Evolutionary conservation across 306 rosid genomes (phyloP).

Genomic region (Urtica urens): DNA sequence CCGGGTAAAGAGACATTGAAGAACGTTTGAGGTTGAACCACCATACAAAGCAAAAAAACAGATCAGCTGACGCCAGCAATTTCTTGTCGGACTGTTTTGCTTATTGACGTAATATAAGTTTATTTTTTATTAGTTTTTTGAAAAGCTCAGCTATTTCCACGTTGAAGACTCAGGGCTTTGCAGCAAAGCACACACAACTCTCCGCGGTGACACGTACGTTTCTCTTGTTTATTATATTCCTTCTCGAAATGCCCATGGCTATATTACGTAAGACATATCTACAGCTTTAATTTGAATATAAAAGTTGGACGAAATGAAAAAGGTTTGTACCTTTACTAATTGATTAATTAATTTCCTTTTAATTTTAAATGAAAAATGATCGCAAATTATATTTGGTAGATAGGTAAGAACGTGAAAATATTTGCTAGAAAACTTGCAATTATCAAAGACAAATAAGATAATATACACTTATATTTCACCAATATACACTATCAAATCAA

Average conservation of each 20-base stretch:
- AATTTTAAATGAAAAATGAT: too few relatives aligned
- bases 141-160: conserved; percentile 19
- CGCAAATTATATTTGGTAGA: too few relatives aligned
- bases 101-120: not conserved
- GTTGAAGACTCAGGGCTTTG: conserved; percentile 24
- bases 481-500: too few relatives aligned
- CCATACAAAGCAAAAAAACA: conserved; percentile 19
- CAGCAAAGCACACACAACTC: conserved; percentile 26
- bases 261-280: not conserved
- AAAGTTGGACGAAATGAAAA: too few relatives aligned
- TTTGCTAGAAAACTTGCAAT: too few relatives aligned
- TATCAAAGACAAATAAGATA: too few relatives aligned
- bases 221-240: not conserved
- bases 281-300: too few relatives aligned
- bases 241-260: too few relatives aligned
- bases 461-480: too few relatives aligned
- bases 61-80: conserved; percentile 10
- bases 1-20: conserved; percentile 16
- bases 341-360: too few relatives aligned
- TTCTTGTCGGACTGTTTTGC: conserved; percentile 28
- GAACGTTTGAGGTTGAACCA: conserved; percentile 7
- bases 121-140: not conserved
- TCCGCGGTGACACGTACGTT: conserved; percentile 24
- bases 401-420: too few relatives aligned
- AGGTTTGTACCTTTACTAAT: too few relatives aligned